These are phyloP conservation scores for Cylindrotheca closterium DNA, from an alignment of 108 stramenopile genomes.

Conservation along the genomic window DNA sequence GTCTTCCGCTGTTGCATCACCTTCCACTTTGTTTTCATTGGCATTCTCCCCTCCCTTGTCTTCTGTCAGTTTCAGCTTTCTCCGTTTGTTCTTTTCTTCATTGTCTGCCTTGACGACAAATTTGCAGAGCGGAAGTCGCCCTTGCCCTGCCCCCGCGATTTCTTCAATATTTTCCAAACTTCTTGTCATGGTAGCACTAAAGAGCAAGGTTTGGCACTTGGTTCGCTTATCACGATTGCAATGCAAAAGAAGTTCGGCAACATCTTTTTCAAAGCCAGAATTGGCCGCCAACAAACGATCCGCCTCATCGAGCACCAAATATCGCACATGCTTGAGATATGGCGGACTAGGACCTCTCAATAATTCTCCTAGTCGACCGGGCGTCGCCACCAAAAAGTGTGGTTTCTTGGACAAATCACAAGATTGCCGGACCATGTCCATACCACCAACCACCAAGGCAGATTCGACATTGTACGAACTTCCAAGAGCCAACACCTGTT, in stretches of 20 bases:
- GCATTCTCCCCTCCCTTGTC: constrained; percentile 4
- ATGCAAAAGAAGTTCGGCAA: constrained; percentile 80
- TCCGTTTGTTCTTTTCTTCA: constrained; percentile 32
- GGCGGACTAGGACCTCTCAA: constrained; percentile 79
- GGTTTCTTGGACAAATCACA: constrained; percentile 76
- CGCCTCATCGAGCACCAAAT: constrained; percentile 96
- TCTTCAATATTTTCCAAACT: constrained; percentile 79
- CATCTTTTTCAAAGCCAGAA: constrained; percentile 89
- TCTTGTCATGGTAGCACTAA: constrained; percentile 95
- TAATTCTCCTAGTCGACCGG: constrained; percentile 90
- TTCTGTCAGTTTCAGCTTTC: constrained; percentile 31
- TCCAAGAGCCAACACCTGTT: constrained; percentile 92
- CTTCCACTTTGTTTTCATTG: constrained; percentile 13
- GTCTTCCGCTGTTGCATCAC: constrained; percentile 11
- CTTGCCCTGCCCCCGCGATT: constrained; percentile 73
- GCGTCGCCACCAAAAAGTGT: constrained; percentile 95
- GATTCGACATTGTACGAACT: constrained; percentile 72
- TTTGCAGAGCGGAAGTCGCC: constrained; percentile 67
- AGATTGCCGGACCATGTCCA: constrained; percentile 77
- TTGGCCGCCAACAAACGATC: constrained; percentile 88
- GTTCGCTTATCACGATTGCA: constrained; percentile 35
- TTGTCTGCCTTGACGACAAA: constrained; percentile 51
- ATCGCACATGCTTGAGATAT: constrained; percentile 62
- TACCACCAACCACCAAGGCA: constrained; percentile 89
- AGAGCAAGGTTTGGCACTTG: constrained; percentile 90